Conservation (phyloP, 108 stramenopile genomes). For the Bacterosira constricta region DNA sequence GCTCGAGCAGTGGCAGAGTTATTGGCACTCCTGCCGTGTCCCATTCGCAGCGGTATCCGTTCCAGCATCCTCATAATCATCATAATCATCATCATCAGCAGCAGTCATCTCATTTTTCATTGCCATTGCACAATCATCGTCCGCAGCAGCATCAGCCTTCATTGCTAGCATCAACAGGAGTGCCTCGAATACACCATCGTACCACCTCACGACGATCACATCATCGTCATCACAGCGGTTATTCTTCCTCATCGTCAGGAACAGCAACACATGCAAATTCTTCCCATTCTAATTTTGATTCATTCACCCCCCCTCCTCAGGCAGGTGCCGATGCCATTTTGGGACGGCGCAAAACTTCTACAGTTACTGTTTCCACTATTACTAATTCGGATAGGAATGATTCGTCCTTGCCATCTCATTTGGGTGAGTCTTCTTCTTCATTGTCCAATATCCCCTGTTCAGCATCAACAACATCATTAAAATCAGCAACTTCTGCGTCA, state of each 20-base stretch:
- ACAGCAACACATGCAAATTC: not conserved
- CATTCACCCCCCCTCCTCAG: not conserved
- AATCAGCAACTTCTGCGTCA: too few relatives aligned
- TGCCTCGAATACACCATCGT: not conserved
- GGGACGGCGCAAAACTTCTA: constrained; percentile 23
- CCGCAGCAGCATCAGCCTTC: not conserved
- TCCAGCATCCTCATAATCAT: not conserved
- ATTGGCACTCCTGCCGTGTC: too few relatives aligned
- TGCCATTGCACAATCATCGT: not conserved
- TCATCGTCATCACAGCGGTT: not conserved
- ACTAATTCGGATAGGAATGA: not conserved
- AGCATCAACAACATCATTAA: too few relatives aligned
- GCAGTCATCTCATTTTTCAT: not conserved
- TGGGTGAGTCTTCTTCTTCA: not conserved
- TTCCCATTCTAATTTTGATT: not conserved
- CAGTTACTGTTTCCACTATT: not conserved
- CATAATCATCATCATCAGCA: not conserved
- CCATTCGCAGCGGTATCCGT: not conserved
- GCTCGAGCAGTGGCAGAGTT: too few relatives aligned
- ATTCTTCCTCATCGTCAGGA: not conserved
- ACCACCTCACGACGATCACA: not conserved
- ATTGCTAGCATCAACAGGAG: not conserved
- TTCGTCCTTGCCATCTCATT: not conserved
- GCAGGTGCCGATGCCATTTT: constrained; percentile 46
- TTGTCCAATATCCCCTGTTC: too few relatives aligned